Evolutionary conservation across 345 rosid species (phyloP).

Genomic region (Salix viminalis): DNA sequence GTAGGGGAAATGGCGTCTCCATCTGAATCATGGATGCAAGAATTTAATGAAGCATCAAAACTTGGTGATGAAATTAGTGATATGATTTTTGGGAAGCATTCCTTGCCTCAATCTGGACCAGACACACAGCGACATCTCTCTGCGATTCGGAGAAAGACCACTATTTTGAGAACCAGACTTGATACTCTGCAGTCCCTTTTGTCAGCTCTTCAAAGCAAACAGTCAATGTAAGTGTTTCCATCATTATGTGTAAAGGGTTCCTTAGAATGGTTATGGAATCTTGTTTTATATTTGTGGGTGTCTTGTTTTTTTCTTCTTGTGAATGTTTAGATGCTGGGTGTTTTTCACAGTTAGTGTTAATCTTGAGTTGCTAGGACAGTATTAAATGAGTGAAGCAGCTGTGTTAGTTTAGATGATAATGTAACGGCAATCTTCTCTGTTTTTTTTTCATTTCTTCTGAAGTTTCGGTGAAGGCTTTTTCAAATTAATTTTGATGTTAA

Average conservation of each 20-base stretch:
- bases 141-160: conserved; percentile 77
- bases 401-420: not conserved
- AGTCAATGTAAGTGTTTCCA: conserved; percentile 44
- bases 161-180: conserved; percentile 76
- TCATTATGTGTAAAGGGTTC: not conserved
- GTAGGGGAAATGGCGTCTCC: conserved; percentile 59
- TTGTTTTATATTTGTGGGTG: not conserved
- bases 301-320: not conserved
- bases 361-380: not conserved
- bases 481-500: not conserved
- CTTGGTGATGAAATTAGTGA: conserved; percentile 72
- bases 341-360: not conserved
- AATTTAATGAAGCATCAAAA: conserved; percentile 70
- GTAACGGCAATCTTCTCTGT: not conserved
- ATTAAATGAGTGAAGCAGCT: not conserved
- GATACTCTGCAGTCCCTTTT: conserved; percentile 75
- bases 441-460: not conserved
- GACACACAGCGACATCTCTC: conserved; percentile 87
- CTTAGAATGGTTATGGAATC: not conserved
- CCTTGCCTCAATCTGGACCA: conserved; percentile 59
- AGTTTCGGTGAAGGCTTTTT: not conserved
- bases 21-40: conserved; percentile 77
- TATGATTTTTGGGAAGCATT: conserved; percentile 69
- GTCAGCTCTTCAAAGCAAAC: conserved; percentile 63
- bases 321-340: not conserved